A percentile compares a stretch with the other conserved stretches of the same genome.
Conservation (phyloP, 1,284 basidiomycete species). For the Golubevia pallescens region DNA sequence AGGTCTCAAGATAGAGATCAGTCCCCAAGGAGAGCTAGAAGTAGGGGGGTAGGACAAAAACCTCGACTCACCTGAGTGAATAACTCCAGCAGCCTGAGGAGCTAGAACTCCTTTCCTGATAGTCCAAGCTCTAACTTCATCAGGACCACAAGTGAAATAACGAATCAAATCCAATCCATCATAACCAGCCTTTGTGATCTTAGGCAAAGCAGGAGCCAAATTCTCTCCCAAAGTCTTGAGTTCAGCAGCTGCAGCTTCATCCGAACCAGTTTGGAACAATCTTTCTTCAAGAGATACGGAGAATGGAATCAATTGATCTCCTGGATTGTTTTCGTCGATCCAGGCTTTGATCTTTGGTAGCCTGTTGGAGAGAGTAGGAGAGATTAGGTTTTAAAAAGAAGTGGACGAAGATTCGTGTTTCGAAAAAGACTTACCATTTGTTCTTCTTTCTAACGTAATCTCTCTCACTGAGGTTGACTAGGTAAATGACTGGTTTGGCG, state of each 20-base stretch:
- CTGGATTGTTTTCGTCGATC: conserved; percentile 97
- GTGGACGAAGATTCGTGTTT: no score
- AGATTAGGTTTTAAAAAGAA: no score
- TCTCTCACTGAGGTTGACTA: conserved; percentile 94
- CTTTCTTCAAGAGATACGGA: conserved; percentile 95
- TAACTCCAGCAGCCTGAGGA: conserved; percentile 96
- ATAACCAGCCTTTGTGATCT: conserved; percentile 62
- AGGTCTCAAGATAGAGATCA: neutral
- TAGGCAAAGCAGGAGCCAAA: conserved; percentile 51
- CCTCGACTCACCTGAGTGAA: conserved; percentile 78
- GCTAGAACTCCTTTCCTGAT: conserved; percentile 95
- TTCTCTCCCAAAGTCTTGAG: conserved; percentile 48
- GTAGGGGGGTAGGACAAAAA: no score
- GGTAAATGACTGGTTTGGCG: conserved; percentile 96
- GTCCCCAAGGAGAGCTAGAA: neutral
- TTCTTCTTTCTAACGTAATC: conserved; percentile 98
- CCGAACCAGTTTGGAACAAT: conserved; percentile 68
- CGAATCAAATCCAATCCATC: conserved; percentile 54
- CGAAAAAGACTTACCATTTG: conserved; percentile 82
- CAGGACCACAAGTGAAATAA: conserved; percentile 89
- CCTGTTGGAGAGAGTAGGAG: conserved; percentile 66
- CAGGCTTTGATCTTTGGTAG: conserved; percentile 96
- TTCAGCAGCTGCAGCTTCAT: conserved; percentile 50
- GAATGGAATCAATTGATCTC: conserved; percentile 95
- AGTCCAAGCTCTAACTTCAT: conserved; percentile 98